These are phyloP conservation scores for Neofusicoccum ribis DNA, from an alignment of 2,329 filamentous ascomycete species.

Conservation along the genomic window DNA sequence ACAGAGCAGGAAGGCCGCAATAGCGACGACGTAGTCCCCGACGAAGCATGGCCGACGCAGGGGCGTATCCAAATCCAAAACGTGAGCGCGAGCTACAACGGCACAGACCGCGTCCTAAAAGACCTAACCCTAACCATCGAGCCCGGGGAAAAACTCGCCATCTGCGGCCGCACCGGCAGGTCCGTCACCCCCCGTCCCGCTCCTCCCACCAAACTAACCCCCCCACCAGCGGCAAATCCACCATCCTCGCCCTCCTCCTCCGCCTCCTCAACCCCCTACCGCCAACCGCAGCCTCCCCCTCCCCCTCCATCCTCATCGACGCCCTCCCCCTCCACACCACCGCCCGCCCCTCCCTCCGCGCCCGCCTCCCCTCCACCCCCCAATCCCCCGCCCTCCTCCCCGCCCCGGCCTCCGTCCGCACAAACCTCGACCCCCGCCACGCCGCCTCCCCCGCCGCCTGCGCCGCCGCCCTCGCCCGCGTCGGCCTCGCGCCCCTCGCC, in stretches of 20 bases:
- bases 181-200: conserved; percentile 20
- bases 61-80: conserved; percentile 46
- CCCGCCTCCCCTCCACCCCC: too few relatives aligned
- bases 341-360: too few relatives aligned
- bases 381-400: too few relatives aligned
- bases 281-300: too few relatives aligned
- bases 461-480: too few relatives aligned
- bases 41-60: conserved; percentile 41
- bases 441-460: too few relatives aligned
- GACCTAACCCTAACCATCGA: conserved; percentile 49
- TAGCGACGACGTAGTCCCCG: conserved; percentile 43
- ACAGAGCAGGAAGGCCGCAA: conserved; percentile 53
- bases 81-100: conserved; percentile 45
- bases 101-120: conserved; percentile 42
- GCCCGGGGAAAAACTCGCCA: conserved; percentile 50
- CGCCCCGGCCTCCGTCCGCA: too few relatives aligned
- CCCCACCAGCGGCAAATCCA: conserved; percentile 51
- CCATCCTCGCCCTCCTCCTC: conserved; percentile 50
- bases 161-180: conserved; percentile 57
- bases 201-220: background rate
- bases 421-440: too few relatives aligned
- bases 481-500: too few relatives aligned
- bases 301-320: background rate
- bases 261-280: conserved; percentile 45
- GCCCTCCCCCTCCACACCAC: background rate